Base-by-base conservation (phyloP, 1,139 yeast genomes). In the Yamadazyma aaseri region DNA sequence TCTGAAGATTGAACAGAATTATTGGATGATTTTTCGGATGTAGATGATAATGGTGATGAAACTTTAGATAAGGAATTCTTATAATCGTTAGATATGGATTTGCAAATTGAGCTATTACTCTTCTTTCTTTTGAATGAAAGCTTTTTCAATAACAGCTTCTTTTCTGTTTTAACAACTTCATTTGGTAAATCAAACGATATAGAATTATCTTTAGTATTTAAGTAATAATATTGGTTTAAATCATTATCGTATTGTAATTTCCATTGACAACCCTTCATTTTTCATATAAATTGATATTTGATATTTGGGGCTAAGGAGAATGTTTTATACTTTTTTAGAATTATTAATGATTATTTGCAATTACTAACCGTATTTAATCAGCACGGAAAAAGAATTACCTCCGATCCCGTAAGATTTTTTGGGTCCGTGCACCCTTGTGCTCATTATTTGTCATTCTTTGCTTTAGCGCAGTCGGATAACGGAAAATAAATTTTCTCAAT, bases 161-260 rank as follows among this genome's bases (percentile, higher is more conserved):
- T 34, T 27, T 41, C 45, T 29, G 50, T 46, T 32, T 55, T 55
- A 6, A 69, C 74, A 17, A 31, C 33, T 45, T 69, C 74, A 39
- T 63, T 55, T 3, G 75, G 74, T 27, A 56, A 55, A 43, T 69
- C 74, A 42, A 66, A 69, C 12, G 65, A 49, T 10, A 65, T 53
- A 3, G 60, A 41, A 30, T 60, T 58, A 32, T 62, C 65, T 18
- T 42, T 39, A 12, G 55, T 45, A 46, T 67, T 63, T 20, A 58
- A 39, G 41, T 64, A 69, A 49, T 68, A 68, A 41, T 63, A 54
- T 44, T 65, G 69, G 28, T 63, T 53, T 34, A 69, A 51, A 15
- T 53, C 49, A 3, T 50, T 39, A 44, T 69, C 74, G 45, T 50
- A 69, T 34, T 49, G 49, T 25, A 55, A 36, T 35, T 50, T 52